Conservation (phyloP, 805 yeast genomes). For the Wickerhamiella hasegawae region DNA sequence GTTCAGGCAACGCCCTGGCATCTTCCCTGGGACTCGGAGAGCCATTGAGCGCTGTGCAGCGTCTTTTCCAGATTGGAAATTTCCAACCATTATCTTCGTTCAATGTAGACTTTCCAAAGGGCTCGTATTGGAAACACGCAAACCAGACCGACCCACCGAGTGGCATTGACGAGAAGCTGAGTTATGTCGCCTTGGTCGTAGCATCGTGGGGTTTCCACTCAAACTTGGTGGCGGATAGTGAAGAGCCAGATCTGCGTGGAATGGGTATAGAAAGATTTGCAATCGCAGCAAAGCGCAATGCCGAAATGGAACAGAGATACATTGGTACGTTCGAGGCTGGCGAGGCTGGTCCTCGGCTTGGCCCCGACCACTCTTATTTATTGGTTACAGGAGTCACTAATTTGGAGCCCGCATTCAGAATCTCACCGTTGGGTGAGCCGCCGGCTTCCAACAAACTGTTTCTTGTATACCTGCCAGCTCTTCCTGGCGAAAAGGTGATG, state of each 20-base stretch:
- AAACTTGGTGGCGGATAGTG: slow-evolving; percentile 65
- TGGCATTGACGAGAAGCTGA: not conserved
- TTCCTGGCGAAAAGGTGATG: slow-evolving; percentile 27
- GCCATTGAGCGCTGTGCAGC: slow-evolving; percentile 17
- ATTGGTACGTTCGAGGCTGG: slow-evolving; percentile 24
- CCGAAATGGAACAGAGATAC: slow-evolving; percentile 33
- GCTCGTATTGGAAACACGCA: slow-evolving; percentile 19
- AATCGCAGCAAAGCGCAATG: slow-evolving; percentile 49
- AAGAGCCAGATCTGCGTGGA: slow-evolving; percentile 46
- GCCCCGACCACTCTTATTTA: slow-evolving; percentile 41
- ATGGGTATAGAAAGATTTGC: slow-evolving; percentile 53
- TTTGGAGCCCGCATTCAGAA: slow-evolving; percentile 44
- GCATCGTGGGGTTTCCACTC: slow-evolving; percentile 82
- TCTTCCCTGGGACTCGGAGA: slow-evolving; percentile 33
- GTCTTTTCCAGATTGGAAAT: slow-evolving; percentile 12
- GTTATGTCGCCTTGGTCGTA: slow-evolving; percentile 34
- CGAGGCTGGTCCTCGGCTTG: slow-evolving; percentile 5
- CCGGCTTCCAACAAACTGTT: slow-evolving; percentile 27
- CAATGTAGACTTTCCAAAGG: slow-evolving; percentile 28
- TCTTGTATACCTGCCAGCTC: slow-evolving; percentile 30
- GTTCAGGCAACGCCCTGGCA: slow-evolving; percentile 76
- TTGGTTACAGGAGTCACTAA: slow-evolving; percentile 37
- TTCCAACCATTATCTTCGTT: slow-evolving; percentile 30
- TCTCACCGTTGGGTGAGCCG: slow-evolving; percentile 44
- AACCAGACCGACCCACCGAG: not conserved